Evolutionary conservation across 805 yeast genomes (phyloP).

Genomic region (Ogataea degrootiae): DNA sequence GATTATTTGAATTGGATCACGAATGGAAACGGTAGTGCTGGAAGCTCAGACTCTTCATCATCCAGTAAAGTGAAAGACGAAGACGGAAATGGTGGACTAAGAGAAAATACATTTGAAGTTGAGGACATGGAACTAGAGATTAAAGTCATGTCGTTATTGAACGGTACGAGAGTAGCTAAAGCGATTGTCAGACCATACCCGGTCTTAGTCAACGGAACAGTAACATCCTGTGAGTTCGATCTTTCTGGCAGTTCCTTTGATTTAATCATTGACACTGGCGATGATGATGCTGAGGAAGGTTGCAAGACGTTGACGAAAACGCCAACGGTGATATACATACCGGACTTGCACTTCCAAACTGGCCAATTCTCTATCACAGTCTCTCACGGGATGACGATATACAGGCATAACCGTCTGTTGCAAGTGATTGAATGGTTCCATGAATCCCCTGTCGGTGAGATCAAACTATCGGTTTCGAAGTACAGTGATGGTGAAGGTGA

Average conservation of each 20-base stretch:
- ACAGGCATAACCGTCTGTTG: slow-evolving; percentile 43
- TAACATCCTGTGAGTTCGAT: slow-evolving; percentile 55
- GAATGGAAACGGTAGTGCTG: slow-evolving; percentile 9
- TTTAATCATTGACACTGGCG: slow-evolving; percentile 37
- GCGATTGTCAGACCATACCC: slow-evolving; percentile 80
- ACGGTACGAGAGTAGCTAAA: slow-evolving; percentile 68
- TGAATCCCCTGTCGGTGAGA: slow-evolving; percentile 25
- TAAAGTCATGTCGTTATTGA: slow-evolving; percentile 11
- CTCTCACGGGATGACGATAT: slow-evolving; percentile 45
- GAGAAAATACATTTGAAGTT: slow-evolving; percentile 2
- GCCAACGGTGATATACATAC: slow-evolving; percentile 65
- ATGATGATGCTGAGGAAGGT: not conserved
- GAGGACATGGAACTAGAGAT: slow-evolving; percentile 12
- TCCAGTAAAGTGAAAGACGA: not conserved
- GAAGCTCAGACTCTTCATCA: not conserved
- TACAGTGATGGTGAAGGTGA: slow-evolving; percentile 4
- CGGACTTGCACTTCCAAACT: slow-evolving; percentile 63
- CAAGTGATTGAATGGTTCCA: slow-evolving; percentile 75
- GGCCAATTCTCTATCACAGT: slow-evolving; percentile 46
- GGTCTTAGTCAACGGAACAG: slow-evolving; percentile 55
- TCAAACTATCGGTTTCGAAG: slow-evolving; percentile 16
- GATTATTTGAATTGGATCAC: slow-evolving; percentile 21
- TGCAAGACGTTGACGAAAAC: too few species aligned
- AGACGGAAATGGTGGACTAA: not conserved
- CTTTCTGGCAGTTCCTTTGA: slow-evolving; percentile 41